Evolutionary conservation across 371 early-diverging fungal genomes (phyloP).

Genomic region (Lichtheimia ornata): DNA sequence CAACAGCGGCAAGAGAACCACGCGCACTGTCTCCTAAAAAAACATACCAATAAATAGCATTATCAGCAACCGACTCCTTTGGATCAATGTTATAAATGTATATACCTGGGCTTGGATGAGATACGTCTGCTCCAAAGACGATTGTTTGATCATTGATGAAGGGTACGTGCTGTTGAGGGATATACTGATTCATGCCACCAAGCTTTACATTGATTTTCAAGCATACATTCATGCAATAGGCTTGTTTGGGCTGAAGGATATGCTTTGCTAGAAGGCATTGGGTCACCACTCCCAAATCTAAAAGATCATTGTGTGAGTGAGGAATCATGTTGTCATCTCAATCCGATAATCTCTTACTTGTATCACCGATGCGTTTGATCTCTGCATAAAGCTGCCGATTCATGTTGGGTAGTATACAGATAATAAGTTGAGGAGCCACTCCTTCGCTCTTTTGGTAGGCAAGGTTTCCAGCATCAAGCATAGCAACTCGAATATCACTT

Average conservation of each 20-base stretch:
- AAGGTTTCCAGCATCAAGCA: conserved; percentile 70
- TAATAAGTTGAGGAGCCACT: conserved; percentile 69
- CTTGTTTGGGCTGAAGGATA: conserved; percentile 58
- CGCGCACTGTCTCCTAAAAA: too few relatives aligned
- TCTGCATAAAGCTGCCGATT: conserved; percentile 87
- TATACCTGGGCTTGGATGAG: conserved; percentile 83
- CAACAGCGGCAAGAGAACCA: conserved; percentile 77
- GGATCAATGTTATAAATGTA: conserved; percentile 15
- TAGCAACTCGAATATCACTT: conserved; percentile 60
- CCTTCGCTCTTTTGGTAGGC: conserved; percentile 70
- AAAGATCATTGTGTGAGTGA: background rate
- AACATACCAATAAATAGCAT: too few relatives aligned
- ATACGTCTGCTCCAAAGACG: conserved; percentile 96
- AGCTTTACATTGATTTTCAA: conserved; percentile 91
- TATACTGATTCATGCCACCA: conserved; percentile 76
- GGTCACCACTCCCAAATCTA: conserved; percentile 81
- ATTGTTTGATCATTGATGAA: conserved; percentile 83
- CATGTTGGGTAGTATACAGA: conserved; percentile 87
- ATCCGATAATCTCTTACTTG: conserved; percentile 25
- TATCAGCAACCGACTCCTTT: too few relatives aligned
- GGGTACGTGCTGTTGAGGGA: conserved; percentile 45
- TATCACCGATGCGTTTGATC: conserved; percentile 93
- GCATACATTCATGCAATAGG: conserved; percentile 78
- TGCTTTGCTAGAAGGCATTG: conserved; percentile 92
- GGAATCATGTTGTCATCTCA: background rate